Conservation (phyloP, 768 basidiomycete genomes). For the Tubosaeta sp. region DNA sequence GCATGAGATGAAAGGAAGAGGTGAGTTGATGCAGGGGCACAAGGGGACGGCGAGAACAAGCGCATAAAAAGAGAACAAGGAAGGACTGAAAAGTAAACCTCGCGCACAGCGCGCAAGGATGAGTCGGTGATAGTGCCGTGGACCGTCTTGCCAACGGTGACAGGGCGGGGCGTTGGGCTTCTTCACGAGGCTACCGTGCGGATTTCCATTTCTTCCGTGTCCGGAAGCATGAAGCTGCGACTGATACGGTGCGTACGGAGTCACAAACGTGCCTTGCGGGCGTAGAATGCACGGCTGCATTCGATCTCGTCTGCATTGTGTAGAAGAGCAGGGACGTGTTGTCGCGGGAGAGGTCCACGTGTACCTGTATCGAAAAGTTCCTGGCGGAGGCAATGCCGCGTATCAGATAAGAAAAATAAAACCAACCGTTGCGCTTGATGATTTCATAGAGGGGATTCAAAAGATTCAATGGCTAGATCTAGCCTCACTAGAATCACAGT, state of each 20-base stretch:
- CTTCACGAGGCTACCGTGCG: conserved; percentile 17
- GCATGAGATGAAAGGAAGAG: conserved; percentile 4
- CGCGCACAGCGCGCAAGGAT: conserved; percentile 3
- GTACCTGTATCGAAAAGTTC: neutral
- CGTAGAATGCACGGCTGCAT: neutral
- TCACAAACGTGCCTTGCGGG: conserved; percentile 5
- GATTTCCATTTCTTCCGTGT: conserved; percentile 3
- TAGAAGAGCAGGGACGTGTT: neutral
- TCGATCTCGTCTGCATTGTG: neutral
- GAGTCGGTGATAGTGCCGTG: neutral
- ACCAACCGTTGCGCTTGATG: neutral
- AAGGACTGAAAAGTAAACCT: neutral
- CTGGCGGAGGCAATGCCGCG: neutral
- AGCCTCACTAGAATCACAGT: neutral
- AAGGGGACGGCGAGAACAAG: neutral
- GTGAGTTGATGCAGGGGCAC: neutral
- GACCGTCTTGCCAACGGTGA: conserved; percentile 6
- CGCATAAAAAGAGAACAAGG: neutral
- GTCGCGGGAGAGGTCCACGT: neutral
- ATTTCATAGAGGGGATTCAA: no score
- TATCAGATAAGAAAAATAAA: neutral
- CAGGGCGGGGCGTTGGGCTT: conserved; percentile 17
- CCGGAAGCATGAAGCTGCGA: neutral
- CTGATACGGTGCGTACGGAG: neutral
- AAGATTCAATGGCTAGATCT: no score